A percentile compares a stretch with the other conserved stretches of the same genome.
These are phyloP conservation scores for Saccharomyces hybrid DNA, from an alignment of 1,139 yeast genomes.

Conservation along the genomic window DNA sequence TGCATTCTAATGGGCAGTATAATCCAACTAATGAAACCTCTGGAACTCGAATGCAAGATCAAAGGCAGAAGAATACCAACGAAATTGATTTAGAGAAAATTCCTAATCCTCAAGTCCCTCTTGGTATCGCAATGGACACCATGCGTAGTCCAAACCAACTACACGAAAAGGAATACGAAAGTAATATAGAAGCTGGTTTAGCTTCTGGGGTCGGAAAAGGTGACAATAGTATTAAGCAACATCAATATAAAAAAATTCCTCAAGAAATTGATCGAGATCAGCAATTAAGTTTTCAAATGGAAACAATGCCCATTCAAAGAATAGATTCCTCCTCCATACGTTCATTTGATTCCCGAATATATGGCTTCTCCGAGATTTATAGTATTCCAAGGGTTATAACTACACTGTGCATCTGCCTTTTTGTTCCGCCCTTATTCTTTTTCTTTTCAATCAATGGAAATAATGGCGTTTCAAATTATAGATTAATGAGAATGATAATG, in stretches of 20 bases:
- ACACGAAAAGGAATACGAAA: background rate
- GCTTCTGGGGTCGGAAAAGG: constrained; percentile 5
- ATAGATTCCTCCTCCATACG: constrained; percentile 10
- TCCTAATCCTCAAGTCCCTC: background rate
- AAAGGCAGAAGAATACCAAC: background rate
- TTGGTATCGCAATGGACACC: background rate
- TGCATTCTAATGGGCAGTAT: background rate
- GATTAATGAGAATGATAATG: constrained; percentile 19
- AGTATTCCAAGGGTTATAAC: constrained; percentile 16
- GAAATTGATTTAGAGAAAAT: background rate
- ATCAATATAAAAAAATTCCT: background rate
- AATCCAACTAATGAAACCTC: background rate
- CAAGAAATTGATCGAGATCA: background rate
- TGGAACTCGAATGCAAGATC: background rate
- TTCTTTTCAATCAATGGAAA: constrained; percentile 19
- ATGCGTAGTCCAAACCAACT: background rate
- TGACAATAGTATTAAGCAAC: background rate
- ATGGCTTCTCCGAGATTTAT: constrained; percentile 12
- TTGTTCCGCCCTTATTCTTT: constrained; percentile 27
- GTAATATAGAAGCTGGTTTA: background rate
- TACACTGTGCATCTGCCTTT: constrained; percentile 15
- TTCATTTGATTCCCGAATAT: constrained; percentile 4
- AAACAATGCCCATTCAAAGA: background rate
- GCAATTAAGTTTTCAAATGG: background rate
- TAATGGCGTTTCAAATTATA: constrained; percentile 18